A percentile compares a stretch with the other conserved stretches of the same genome.
These are phyloP conservation scores for Lodderomyces theae DNA, from an alignment of 1,139 yeast genomes.

Conservation along the genomic window DNA sequence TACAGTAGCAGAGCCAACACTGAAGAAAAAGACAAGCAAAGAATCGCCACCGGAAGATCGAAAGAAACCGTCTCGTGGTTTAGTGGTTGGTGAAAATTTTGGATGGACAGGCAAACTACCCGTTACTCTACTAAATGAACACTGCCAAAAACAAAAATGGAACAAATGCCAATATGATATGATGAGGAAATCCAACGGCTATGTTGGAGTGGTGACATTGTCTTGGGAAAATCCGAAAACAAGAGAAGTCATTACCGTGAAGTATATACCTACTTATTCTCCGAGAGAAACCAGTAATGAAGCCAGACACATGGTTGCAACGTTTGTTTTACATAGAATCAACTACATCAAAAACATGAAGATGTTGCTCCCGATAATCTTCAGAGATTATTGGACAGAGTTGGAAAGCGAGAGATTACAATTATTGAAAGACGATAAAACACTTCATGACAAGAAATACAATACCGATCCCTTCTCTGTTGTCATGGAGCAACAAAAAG, in stretches of 20 bases:
- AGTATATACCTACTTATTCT: constrained; percentile 63
- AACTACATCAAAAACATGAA: constrained; percentile 79
- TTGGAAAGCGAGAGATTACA: constrained; percentile 58
- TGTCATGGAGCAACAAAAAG: constrained; percentile 51
- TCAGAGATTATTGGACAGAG: constrained; percentile 73
- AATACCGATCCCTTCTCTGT: constrained; percentile 71
- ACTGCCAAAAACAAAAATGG: constrained; percentile 89
- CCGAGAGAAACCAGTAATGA: constrained; percentile 81
- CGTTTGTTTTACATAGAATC: constrained; percentile 77
- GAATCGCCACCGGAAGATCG: constrained; percentile 14
- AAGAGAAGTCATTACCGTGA: constrained; percentile 57
- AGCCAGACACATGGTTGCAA: constrained; percentile 88
- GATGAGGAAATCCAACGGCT: constrained; percentile 51
- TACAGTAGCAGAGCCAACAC: constrained; percentile 8
- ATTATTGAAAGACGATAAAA: constrained; percentile 43
- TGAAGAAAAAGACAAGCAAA: constrained; percentile 2
- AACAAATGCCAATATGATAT: constrained; percentile 77
- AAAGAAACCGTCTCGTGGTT: constrained; percentile 41
- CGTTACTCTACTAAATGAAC: constrained; percentile 79
- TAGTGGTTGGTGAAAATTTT: constrained; percentile 47
- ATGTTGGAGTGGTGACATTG: constrained; percentile 57
- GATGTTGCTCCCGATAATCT: constrained; percentile 83
- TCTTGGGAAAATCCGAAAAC: constrained; percentile 82
- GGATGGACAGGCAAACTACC: constrained; percentile 96
- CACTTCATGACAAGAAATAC: constrained; percentile 51